Evolutionary conservation across 495 filamentous ascomycete species (phyloP).

Genomic region (Penicillium tannophilum): DNA sequence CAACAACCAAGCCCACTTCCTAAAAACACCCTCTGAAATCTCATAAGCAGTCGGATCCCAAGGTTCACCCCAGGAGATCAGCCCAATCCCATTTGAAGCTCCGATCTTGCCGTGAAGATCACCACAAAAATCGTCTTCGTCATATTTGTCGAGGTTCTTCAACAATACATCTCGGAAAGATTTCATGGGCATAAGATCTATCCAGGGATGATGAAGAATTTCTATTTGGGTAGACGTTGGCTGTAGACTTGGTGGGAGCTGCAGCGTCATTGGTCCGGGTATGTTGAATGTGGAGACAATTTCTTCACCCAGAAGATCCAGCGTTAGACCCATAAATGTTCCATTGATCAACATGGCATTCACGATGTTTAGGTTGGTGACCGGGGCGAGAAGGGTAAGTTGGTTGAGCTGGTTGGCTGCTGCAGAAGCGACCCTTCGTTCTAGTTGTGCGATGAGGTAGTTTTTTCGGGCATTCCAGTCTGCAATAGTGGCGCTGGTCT

Average conservation of each 20-base stretch:
- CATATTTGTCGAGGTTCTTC: constrained; percentile 6
- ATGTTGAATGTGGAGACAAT: constrained; percentile 28
- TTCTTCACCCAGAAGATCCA: constrained; percentile 22
- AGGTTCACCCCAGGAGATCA: constrained; percentile 28
- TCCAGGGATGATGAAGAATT: constrained; percentile 32
- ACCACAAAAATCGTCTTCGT: constrained; percentile 26
- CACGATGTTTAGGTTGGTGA: constrained; percentile 18
- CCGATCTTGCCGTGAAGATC: constrained; percentile 21
- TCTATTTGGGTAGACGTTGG: constrained; percentile 21
- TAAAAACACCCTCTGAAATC: constrained; percentile 15
- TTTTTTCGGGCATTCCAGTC: neutral
- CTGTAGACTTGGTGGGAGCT: constrained; percentile 23
- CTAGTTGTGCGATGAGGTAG: neutral
- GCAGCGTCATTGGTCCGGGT: constrained; percentile 12
- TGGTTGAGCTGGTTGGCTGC: constrained; percentile 5
- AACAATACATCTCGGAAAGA: constrained; percentile 22
- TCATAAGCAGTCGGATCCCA: constrained; percentile 31
- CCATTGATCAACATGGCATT: constrained; percentile 22
- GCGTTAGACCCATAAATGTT: constrained; percentile 19
- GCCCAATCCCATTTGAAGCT: constrained; percentile 11
- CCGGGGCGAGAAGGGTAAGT: constrained; percentile 1
- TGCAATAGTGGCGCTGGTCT: neutral
- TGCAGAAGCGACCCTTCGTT: neutral
- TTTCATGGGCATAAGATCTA: constrained; percentile 25
- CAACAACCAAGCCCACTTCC: constrained; percentile 26